Evolutionary conservation across 345 rosid genomes (phyloP).

Genomic region (Mercurialis annua): DNA sequence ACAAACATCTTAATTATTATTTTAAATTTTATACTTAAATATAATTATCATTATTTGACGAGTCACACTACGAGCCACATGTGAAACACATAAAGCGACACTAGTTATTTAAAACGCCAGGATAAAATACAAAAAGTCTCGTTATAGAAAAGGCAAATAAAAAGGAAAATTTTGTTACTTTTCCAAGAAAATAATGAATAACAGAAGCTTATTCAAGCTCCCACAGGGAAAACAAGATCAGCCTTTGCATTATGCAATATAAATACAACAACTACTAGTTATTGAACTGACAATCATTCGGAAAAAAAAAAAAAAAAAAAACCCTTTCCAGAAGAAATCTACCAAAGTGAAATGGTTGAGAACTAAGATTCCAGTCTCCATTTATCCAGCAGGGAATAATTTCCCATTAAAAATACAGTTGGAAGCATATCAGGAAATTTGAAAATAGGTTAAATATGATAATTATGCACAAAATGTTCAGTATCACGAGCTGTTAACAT

Average conservation of each 20-base stretch:
- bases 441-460: neutral
- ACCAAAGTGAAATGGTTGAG: neutral
- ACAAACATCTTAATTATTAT: too few species aligned
- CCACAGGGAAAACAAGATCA: neutral
- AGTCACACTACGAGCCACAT: too few species aligned
- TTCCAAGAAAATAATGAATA: neutral
- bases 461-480: too few species aligned
- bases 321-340: neutral
- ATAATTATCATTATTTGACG: too few species aligned
- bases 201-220: neutral
- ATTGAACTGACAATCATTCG: slow-evolving; percentile 1
- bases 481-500: too few species aligned
- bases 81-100: too few species aligned
- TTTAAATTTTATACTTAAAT: too few species aligned
- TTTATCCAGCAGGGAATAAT: neutral
- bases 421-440: neutral
- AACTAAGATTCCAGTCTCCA: neutral
- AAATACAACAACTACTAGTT: neutral
- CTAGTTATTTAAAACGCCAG: too few species aligned
- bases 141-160: neutral
- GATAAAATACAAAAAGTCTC: neutral
- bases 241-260: neutral
- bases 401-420: neutral
- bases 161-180: neutral
- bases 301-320: neutral